Conservation (phyloP, 2,329 filamentous ascomycete species). For the Proliferodiscus dingleyae region DNA sequence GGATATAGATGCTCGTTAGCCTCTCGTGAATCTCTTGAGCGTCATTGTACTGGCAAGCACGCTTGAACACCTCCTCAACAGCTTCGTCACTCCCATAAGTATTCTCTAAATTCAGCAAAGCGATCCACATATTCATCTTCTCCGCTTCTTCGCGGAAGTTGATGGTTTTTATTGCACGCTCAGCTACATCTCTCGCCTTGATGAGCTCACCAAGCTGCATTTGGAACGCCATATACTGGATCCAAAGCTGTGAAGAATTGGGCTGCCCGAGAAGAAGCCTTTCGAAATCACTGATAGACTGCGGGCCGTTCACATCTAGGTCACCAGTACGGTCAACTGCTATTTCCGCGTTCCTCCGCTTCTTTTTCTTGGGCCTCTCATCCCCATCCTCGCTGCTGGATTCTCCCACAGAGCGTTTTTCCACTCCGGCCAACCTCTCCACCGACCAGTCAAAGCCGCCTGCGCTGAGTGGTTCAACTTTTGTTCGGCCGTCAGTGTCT, state of each 20-base stretch:
- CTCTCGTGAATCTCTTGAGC: slow-evolving; percentile 83
- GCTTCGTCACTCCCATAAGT: slow-evolving; percentile 80
- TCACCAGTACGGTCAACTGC: slow-evolving; percentile 89
- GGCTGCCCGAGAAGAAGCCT: slow-evolving; percentile 86
- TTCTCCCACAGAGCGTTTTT: slow-evolving; percentile 38
- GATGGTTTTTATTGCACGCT: slow-evolving; percentile 87
- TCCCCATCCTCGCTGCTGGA: slow-evolving; percentile 38
- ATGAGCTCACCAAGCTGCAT: slow-evolving; percentile 84
- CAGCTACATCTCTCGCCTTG: slow-evolving; percentile 82
- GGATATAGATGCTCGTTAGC: slow-evolving; percentile 90
- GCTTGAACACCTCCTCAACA: slow-evolving; percentile 81
- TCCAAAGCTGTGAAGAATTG: slow-evolving; percentile 90
- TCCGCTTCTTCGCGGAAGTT: slow-evolving; percentile 86
- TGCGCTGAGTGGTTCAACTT: slow-evolving; percentile 55
- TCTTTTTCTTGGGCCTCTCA: slow-evolving; percentile 59
- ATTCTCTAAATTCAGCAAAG: slow-evolving; percentile 89
- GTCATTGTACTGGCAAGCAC: slow-evolving; percentile 91
- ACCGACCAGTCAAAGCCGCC: slow-evolving; percentile 88
- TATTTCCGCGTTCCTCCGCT: slow-evolving; percentile 69
- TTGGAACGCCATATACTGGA: slow-evolving; percentile 98
- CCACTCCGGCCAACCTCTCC: slow-evolving; percentile 53
- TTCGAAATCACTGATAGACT: slow-evolving; percentile 89
- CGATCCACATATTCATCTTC: slow-evolving; percentile 94
- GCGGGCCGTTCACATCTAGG: slow-evolving; percentile 81
- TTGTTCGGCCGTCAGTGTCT: slow-evolving; percentile 24